Evolutionary conservation across 1,139 yeast genomes (phyloP).

Genomic region (Kazachstania sp.): DNA sequence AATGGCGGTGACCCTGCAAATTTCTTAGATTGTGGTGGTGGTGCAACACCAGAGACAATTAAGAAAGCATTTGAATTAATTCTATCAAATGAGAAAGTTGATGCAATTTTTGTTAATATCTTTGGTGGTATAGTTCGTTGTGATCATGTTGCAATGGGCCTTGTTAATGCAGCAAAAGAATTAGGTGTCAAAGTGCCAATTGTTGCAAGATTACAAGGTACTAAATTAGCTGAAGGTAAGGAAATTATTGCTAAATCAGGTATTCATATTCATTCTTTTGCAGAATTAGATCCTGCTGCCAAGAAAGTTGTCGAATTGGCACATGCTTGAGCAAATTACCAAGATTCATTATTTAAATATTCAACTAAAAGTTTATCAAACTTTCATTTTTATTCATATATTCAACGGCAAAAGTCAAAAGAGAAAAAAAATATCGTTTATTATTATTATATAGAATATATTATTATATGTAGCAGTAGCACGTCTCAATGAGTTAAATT

Average conservation of each 20-base stretch:
- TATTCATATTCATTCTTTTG: constrained; percentile 82
- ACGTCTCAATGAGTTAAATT: not conserved
- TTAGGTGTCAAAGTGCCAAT: constrained; percentile 87
- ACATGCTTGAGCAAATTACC: not conserved
- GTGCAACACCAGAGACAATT: constrained; percentile 97
- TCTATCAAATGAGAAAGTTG: constrained; percentile 79
- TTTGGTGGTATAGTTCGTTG: constrained; percentile 99
- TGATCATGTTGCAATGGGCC: constrained; percentile 96
- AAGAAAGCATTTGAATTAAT: constrained; percentile 95
- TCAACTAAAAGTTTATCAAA: not conserved
- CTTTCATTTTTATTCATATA: not conserved
- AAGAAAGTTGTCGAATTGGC: constrained; percentile 81
- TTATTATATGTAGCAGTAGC: no score
- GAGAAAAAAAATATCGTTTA: not conserved
- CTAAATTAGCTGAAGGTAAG: constrained; percentile 86
- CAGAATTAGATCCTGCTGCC: constrained; percentile 96
- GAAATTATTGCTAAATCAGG: constrained; percentile 83
- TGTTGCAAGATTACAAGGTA: constrained; percentile 97
- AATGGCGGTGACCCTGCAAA: constrained; percentile 99
- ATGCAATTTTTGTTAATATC: constrained; percentile 95
- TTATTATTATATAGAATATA: no score
- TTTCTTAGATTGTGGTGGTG: constrained; percentile 99
- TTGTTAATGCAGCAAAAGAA: constrained; percentile 86
- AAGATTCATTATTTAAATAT: not conserved
- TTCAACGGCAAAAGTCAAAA: not conserved